Evolutionary conservation across 106 monocot genomes (phyloP), one percentile per base, ranked within the genome.

Genomic region (Platanthera zijinensis): DNA sequence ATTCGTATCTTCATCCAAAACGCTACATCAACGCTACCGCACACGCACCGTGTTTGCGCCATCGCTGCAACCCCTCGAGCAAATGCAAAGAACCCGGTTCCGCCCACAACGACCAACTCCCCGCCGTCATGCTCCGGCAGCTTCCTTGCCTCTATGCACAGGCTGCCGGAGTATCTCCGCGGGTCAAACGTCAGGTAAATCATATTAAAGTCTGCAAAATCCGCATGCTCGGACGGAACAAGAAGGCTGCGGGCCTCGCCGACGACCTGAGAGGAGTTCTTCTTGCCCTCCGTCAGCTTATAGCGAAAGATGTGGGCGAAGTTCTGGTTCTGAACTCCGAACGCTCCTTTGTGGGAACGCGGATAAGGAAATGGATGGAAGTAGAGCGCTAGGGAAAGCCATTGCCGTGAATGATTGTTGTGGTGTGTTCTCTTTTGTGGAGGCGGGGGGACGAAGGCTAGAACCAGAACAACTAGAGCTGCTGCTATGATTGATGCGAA

Each of bases 221-320:
- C 73, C 8, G 73, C 79, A 17, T 76, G 59, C 54, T 80, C 51
- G 7, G 12, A 9, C 49, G 67, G 47, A 12, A 46, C 8, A 15
- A 89, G 52, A 76, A 92, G 83, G 14, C 89, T 86, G 13, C 81
- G 89, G 5, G 81, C 86, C 12, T n/a, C 52, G 9, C 92, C 92
- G 48, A 92, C 71, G 39, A 85, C 75, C 14, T 72, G 68, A 0
- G 87, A 80, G 30, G 75, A 32, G 76, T 72, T 84, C 47, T 71
- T 52, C 12, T 9, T 3, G 12, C 53, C 53, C 17, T 78, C 76
- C 3, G 81, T 89, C 77, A 92, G 78, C 7, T 76, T 74, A 61
- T 89, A 83, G 19, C 52, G 81, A 79, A 84, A 89, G 68, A 92
- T 79, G 71, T 80, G 57, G 3, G 82, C 86, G 6, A 25, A 71